Percentiles rank a stretch among this genome's conserved stretches.
These are phyloP conservation scores for Clavaria fumosa DNA, from an alignment of 768 basidiomycete species.

Conservation along the genomic window DNA sequence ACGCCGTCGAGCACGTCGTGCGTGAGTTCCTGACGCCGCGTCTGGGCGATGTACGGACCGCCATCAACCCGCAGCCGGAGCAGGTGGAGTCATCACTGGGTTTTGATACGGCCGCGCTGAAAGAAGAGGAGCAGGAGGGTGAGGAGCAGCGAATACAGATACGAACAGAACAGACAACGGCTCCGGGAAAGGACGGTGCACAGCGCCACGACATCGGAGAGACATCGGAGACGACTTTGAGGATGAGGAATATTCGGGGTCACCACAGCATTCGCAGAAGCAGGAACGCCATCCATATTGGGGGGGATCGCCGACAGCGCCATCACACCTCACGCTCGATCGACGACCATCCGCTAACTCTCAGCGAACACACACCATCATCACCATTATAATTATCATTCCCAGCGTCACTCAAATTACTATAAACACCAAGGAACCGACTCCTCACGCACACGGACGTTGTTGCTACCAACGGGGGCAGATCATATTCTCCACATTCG, in stretches of 20 bases:
- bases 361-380: constrained; percentile 10
- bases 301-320: constrained; percentile 8
- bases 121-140: constrained; percentile 23
- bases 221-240: constrained; percentile 27
- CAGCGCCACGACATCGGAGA: constrained; percentile 29
- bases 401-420: constrained; percentile 20
- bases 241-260: constrained; percentile 36
- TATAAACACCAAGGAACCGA: constrained; percentile 33
- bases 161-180: constrained; percentile 33
- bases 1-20: constrained; percentile 65
- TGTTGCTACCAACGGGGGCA: constrained; percentile 17
- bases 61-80: constrained; percentile 40
- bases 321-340: constrained; percentile 12
- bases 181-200: too few relatives aligned
- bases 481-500: constrained; percentile 2
- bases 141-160: constrained; percentile 35
- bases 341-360: constrained; percentile 24
- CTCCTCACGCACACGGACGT: constrained; percentile 28
- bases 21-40: constrained; percentile 73
- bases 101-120: constrained; percentile 13
- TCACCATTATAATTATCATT: constrained; percentile 23
- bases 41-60: constrained; percentile 71
- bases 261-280: constrained; percentile 37
- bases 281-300: constrained; percentile 25
- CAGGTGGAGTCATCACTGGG: constrained; percentile 43